These are phyloP conservation scores for Tuber microsphaerosporum DNA, from an alignment of 495 filamentous ascomycete genomes.

Conservation along the genomic window DNA sequence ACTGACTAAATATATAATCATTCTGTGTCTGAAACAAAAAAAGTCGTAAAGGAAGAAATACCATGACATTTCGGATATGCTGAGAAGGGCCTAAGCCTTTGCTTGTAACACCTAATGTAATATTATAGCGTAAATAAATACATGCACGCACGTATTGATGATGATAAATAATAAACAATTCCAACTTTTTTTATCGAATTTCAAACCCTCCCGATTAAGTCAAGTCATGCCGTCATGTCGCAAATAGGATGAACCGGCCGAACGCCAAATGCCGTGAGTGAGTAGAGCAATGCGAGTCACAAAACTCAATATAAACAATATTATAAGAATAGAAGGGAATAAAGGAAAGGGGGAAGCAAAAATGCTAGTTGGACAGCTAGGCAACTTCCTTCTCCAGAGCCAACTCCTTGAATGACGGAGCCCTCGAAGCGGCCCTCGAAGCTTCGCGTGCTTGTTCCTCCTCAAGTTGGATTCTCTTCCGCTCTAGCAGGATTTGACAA, in stretches of 20 bases:
- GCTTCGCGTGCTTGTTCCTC: constrained; percentile 22
- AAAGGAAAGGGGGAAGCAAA: neutral
- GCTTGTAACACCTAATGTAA: no score
- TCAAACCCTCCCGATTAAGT: neutral
- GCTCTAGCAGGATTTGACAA: constrained; percentile 37
- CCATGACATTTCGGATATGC: no score
- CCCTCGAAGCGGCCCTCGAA: neutral
- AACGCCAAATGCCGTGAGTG: neutral
- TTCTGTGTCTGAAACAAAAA: no score
- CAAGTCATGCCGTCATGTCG: neutral
- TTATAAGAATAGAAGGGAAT: neutral
- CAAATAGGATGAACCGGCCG: neutral
- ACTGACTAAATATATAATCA: no score
- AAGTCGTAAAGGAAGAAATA: no score
- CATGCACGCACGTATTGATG: neutral
- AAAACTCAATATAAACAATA: neutral
- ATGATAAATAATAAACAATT: neutral
- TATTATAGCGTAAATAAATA: neutral
- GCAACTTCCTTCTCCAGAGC: neutral
- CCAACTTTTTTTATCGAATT: neutral
- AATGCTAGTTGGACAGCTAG: neutral
- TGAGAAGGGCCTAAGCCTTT: no score
- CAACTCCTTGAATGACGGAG: neutral
- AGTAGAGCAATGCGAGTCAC: neutral
- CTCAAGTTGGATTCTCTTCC: constrained; percentile 25